These are phyloP conservation scores for Parafenestella ontariensis DNA, from an alignment of 2,329 filamentous ascomycete genomes.

Conservation along the genomic window DNA sequence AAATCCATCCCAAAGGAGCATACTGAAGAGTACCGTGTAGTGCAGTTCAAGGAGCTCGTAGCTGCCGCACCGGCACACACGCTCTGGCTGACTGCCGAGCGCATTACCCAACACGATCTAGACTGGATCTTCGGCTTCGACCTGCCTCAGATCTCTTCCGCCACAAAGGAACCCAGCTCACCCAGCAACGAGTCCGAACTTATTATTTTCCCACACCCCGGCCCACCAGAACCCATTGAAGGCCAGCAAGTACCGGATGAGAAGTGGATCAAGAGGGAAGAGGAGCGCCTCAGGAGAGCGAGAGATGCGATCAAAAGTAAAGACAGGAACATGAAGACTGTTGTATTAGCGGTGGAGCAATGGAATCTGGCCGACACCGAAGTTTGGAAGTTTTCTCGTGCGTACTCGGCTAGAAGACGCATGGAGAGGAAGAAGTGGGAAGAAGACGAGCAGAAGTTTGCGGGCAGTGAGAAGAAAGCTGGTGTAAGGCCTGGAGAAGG, in stretches of 20 bases:
- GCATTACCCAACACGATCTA: constrained; percentile 69
- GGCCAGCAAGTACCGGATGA: constrained; percentile 59
- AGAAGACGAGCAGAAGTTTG: constrained; percentile 70
- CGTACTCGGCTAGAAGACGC: constrained; percentile 68
- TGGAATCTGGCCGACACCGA: constrained; percentile 74
- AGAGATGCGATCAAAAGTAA: constrained; percentile 50
- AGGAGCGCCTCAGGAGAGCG: constrained; percentile 62
- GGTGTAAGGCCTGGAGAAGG: constrained; percentile 55
- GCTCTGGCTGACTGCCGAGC: constrained; percentile 82
- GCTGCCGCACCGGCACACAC: constrained; percentile 70
- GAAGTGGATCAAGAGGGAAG: constrained; percentile 64
- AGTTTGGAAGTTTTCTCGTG: constrained; percentile 76
- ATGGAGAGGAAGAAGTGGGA: constrained; percentile 74
- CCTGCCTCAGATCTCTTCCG: constrained; percentile 66
- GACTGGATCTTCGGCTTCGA: constrained; percentile 91
- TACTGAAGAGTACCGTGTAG: constrained; percentile 69
- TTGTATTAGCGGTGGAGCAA: constrained; percentile 55
- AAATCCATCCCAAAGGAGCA: constrained; percentile 70
- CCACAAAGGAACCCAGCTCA: constrained; percentile 63
- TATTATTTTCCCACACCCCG: constrained; percentile 52
- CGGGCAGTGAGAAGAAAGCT: constrained; percentile 62
- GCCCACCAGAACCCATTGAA: constrained; percentile 55
- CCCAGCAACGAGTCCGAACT: constrained; percentile 66
- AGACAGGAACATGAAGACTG: constrained; percentile 33
- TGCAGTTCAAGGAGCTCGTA: constrained; percentile 81